Percentiles rank a stretch among this genome's conserved stretches.
Conservation (phyloP, 345 rosid species). For the Acer negundo region DNA sequence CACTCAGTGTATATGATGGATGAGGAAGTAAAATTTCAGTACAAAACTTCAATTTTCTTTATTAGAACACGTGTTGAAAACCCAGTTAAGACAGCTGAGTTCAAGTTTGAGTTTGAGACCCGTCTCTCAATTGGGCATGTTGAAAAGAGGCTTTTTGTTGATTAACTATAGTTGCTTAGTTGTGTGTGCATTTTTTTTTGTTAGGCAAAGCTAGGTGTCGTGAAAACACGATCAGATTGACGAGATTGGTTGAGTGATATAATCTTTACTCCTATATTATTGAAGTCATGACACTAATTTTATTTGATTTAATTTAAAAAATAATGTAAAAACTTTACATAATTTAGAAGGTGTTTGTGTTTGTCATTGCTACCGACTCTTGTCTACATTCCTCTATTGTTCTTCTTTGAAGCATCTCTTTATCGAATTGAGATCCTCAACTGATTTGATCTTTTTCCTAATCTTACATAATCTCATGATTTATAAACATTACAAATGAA, state of each 20-base stretch:
- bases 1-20: neutral
- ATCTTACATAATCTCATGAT: too few species aligned
- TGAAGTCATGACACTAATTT: too few species aligned
- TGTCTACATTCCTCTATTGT: neutral
- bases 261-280: too few species aligned
- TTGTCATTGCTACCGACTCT: neutral
- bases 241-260: too few species aligned
- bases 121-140: neutral
- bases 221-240: too few species aligned
- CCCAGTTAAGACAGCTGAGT: neutral
- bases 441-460: too few species aligned
- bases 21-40: neutral
- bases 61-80: neutral
- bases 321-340: neutral
- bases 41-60: neutral
- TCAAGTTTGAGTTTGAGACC: neutral
- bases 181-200: constrained; percentile 14
- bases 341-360: neutral
- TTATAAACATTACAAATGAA: too few species aligned
- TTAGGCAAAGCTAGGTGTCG: constrained; percentile 31
- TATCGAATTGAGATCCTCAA: too few species aligned
- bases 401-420: neutral
- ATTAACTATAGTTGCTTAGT: constrained; percentile 22
- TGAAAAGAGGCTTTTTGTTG: constrained; percentile 27
- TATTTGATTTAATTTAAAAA: too few species aligned